A percentile compares a stretch with the other conserved stretches of the same genome.
phyloP scores from a whole-genome alignment of 1,139 yeast species.

The Sugiyamaella xylanicola region DNA sequence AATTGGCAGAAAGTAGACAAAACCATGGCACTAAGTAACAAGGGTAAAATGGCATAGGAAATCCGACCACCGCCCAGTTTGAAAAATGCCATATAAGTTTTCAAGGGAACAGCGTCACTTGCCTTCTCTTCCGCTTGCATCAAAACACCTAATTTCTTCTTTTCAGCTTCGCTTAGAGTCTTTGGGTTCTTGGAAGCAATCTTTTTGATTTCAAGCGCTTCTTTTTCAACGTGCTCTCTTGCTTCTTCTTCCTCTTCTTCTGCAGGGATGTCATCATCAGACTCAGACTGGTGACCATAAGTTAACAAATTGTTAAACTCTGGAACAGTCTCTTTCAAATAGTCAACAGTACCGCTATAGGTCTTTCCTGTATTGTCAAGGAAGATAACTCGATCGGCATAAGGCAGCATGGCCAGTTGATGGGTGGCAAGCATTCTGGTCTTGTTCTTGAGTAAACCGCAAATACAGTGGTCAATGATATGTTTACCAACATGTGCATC shows the following conservation, averaged over 20 bases:
- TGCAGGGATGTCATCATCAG: slow-evolving; percentile 39
- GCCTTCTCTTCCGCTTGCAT: slow-evolving; percentile 54
- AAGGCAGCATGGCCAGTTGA: slow-evolving; percentile 67
- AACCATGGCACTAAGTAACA: slow-evolving; percentile 44
- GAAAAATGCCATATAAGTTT: slow-evolving; percentile 56
- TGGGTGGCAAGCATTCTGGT: slow-evolving; percentile 86
- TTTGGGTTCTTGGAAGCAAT: slow-evolving; percentile 22
- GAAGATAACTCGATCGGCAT: slow-evolving; percentile 70
- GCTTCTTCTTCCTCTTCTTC: slow-evolving; percentile 27
- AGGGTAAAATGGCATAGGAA: slow-evolving; percentile 47
- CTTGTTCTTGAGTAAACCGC: slow-evolving; percentile 57
- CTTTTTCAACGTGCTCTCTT: slow-evolving; percentile 25
- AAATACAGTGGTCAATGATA: slow-evolving; percentile 69
- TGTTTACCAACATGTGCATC: slow-evolving; percentile 89
- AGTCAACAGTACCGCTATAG: slow-evolving; percentile 52
- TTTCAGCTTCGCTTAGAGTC: slow-evolving; percentile 23
- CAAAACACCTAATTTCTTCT: slow-evolving; percentile 38
- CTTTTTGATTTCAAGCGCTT: slow-evolving; percentile 23
- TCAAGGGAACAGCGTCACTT: slow-evolving; percentile 49
- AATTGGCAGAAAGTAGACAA: slow-evolving; percentile 61
- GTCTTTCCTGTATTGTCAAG: slow-evolving; percentile 65
- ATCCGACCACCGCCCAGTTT: slow-evolving; percentile 58
- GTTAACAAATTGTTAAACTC: slow-evolving; percentile 58
- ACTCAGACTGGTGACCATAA: slow-evolving; percentile 46
- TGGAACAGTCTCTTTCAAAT: slow-evolving; percentile 49